Evolutionary conservation across 495 filamentous ascomycete species (phyloP), one percentile per base, ranked within the genome.

Genomic region (Trichoderma erinaceum): DNA sequence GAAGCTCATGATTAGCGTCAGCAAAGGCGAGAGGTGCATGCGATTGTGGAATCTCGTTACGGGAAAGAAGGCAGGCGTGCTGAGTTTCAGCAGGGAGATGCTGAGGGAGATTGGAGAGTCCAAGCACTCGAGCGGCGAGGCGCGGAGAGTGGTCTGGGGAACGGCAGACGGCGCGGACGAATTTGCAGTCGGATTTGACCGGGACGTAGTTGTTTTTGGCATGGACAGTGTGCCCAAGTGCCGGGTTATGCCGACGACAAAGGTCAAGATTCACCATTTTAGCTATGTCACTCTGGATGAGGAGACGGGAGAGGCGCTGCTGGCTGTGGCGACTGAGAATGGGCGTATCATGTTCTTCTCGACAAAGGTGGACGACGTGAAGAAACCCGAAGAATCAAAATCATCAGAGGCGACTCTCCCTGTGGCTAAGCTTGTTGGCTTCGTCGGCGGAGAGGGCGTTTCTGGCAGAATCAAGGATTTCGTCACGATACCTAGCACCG

Each of bases 41-140:
- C 81, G 95, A 70, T 79, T 98, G 69, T 99, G 95, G 95, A 98
- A 99, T 73, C 74, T 99, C 64, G 92, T 97, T 72, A 98, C 95
- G 35, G 96, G 93, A 4, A 96, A 92, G 82, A 97, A 96, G 77
- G 92, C 92, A 21, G 91, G 92, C 21, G 93, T 97, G 61, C 77
- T 98, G 72, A 94, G 90, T 73, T 97, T 98, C 71, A 84, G 81
- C 70, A 81, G 83, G 68, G 85, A 88, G 1, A 80, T 90, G 68
- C 77, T 97, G 67, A 78, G 82, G 61, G 84, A 88, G 69, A 84
- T 90, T 44, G 91, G 90, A 18, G 93, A 96, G 78, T 84, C 86
- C n/a, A 87, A 83, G 74, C 88, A 86, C 77, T 86, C 86, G 50
- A 86, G 85, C 67, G 93, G 93, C 11, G 95, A 98, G 75, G 93